Percentiles rank a stretch among this genome's conserved stretches.
These are phyloP conservation scores for Pyrenophora tritici-repentis DNA, from an alignment of 2,329 filamentous ascomycete species.

Conservation along the genomic window DNA sequence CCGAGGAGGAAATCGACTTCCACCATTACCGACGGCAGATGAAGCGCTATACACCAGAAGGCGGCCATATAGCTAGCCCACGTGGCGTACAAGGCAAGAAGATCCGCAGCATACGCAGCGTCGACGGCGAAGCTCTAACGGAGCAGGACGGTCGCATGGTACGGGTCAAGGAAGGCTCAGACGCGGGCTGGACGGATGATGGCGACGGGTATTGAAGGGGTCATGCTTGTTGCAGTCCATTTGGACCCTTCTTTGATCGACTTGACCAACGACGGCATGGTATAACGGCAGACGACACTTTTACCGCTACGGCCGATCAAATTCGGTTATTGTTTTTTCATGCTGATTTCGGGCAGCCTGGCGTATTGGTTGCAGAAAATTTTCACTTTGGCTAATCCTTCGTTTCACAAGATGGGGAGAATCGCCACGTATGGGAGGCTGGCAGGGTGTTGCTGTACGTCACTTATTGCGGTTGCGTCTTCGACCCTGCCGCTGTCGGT, in stretches of 20 bases:
- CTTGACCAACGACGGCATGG: conserved; percentile 9
- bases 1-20: conserved; percentile 69
- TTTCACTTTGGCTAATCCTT: conserved; percentile 22
- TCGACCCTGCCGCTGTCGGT: not conserved
- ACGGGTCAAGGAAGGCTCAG: conserved; percentile 55
- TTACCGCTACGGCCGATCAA: conserved; percentile 6
- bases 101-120: conserved; percentile 52
- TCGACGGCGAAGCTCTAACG: conserved; percentile 49
- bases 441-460: conserved; percentile 3
- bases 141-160: conserved; percentile 51
- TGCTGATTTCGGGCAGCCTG: not conserved
- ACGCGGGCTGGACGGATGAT: conserved; percentile 61
- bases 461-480: conserved; percentile 6
- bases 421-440: conserved; percentile 32
- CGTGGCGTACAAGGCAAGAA: conserved; percentile 45
- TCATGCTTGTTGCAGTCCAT: conserved; percentile 5
- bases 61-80: conserved; percentile 42
- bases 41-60: conserved; percentile 62
- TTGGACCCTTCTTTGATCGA: conserved; percentile 6
- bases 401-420: conserved; percentile 30
- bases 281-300: conserved; percentile 7
- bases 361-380: conserved; percentile 13
- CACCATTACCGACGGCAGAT: conserved; percentile 76
- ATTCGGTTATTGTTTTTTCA: not conserved
- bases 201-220: conserved; percentile 41